Evolutionary conservation across 1,139 yeast species (phyloP), one percentile per base, ranked within the genome.

Genomic region (Saccharomyces hybrid): DNA sequence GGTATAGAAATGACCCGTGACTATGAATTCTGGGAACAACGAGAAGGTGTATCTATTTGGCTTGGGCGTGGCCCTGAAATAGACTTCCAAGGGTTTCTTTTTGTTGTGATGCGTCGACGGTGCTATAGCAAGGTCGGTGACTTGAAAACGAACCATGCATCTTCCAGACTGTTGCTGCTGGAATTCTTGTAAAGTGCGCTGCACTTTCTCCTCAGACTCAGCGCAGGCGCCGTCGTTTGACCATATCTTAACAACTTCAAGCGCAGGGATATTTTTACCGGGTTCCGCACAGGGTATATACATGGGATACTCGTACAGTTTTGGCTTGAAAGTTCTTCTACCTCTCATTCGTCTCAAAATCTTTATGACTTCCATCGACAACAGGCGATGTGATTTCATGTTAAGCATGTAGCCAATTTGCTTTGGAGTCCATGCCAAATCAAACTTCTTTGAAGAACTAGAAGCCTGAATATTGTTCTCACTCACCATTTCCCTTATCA

Each of bases 391-490:
- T 7, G 67, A 59, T 6, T 54, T 47, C n/a, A 54, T 11, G 14
- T 49, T 52, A n/a, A 63, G 49, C 49, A 61, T 58, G 48, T 55
- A 62, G 2, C 66, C 67, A 7, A 46, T 49, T 23, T 56, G 56
- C 34, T 48, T 50, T 11, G 62, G 55, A 1, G 61, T 55, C 63
- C 63, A 23, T 20, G 48, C 27, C n/a, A 34, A 20, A 9, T 46
- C 25, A 20, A 41, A 7, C 13, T 52, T 28, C 8, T 20, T n/a
- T 16, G 38, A 48, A 26, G 47, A 11, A 13, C 20, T 27, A 27
- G 14, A n/a, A 11, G 27, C 44, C 5, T 25, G 26, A 16, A 25
- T 46, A 2, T 25, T 28, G 13, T 9, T 14, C 3, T 13, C 4
- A 5, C 16, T 20, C 46, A 16, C 52, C 56, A 48, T 52, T 32